Percentiles rank a stretch among this genome's conserved stretches.
Conservation (phyloP, 331 rosid genomes). For the Quercus tomentella region DNA sequence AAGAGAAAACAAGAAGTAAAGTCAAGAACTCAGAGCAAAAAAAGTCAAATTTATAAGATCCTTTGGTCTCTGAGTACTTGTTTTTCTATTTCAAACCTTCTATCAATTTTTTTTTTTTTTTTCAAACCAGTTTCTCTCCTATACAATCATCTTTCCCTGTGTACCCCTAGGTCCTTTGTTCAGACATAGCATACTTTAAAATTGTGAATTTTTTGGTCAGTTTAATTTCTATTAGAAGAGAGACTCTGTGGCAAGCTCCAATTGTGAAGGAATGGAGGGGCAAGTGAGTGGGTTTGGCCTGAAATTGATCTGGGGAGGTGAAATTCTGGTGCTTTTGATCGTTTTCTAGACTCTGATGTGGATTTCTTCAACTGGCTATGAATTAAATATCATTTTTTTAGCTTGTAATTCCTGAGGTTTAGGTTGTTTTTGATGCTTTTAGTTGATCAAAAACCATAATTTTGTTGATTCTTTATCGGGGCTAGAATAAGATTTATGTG, state of each 20-base stretch:
- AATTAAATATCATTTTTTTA: slow-evolving; percentile 2
- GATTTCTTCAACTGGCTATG: neutral
- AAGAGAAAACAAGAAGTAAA: neutral
- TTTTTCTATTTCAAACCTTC: neutral
- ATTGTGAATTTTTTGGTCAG: slow-evolving; percentile 5
- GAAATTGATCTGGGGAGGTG: slow-evolving; percentile 10
- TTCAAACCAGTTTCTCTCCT: slow-evolving; percentile 1
- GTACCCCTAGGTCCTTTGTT: slow-evolving; percentile 46
- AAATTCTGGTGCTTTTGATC: neutral
- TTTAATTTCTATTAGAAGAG: slow-evolving; percentile 23
- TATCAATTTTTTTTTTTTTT: neutral
- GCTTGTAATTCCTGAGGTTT: slow-evolving; percentile 14
- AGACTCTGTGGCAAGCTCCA: slow-evolving; percentile 19
- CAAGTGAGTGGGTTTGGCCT: neutral
- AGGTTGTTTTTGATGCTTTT: slow-evolving; percentile 18
- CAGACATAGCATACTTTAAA: neutral
- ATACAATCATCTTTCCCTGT: slow-evolving; percentile 6
- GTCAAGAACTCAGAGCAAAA: neutral
- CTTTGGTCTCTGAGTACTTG: neutral
- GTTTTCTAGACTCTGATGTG: slow-evolving; percentile 1
- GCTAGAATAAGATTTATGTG: slow-evolving; percentile 21
- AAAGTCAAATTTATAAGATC: slow-evolving; percentile 15
- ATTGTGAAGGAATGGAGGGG: slow-evolving; percentile 12
- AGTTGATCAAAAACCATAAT: slow-evolving; percentile 1
- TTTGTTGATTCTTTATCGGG: neutral